These are phyloP conservation scores for Talaromyces adpressus DNA, from an alignment of 495 filamentous ascomycete species.

Conservation along the genomic window DNA sequence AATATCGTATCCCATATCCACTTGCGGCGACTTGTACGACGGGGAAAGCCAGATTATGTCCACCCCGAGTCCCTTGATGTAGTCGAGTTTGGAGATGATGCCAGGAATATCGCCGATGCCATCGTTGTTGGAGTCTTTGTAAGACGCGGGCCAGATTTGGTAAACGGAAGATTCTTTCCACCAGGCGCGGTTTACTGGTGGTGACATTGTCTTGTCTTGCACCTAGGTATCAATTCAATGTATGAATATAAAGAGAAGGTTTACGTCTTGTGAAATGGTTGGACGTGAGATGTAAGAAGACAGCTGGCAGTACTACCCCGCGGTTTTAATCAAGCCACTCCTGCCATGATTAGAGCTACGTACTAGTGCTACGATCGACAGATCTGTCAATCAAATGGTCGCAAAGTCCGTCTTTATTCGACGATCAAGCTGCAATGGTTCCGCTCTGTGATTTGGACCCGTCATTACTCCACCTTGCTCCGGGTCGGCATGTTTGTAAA, in stretches of 20 bases:
- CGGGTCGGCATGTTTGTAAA: too few species aligned
- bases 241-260: not conserved
- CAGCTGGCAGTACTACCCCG: not conserved
- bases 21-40: slow-evolving; percentile 58
- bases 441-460: not conserved
- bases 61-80: slow-evolving; percentile 55
- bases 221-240: not conserved
- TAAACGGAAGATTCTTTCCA: slow-evolving; percentile 57
- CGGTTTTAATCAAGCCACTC: not conserved
- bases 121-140: slow-evolving; percentile 60
- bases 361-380: not conserved
- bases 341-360: not conserved
- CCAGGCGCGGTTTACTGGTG: slow-evolving; percentile 34
- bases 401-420: not conserved
- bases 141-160: slow-evolving; percentile 64
- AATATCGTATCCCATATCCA: slow-evolving; percentile 58
- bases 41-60: slow-evolving; percentile 66
- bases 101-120: slow-evolving; percentile 63
- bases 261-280: not conserved
- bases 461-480: not conserved
- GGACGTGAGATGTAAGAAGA: not conserved
- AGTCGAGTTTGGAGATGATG: slow-evolving; percentile 57
- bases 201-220: not conserved
- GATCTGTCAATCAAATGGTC: not conserved
- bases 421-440: not conserved